Base-by-base conservation (phyloP, 257 asterid genomes). In the Capsicum chinense region DNA sequence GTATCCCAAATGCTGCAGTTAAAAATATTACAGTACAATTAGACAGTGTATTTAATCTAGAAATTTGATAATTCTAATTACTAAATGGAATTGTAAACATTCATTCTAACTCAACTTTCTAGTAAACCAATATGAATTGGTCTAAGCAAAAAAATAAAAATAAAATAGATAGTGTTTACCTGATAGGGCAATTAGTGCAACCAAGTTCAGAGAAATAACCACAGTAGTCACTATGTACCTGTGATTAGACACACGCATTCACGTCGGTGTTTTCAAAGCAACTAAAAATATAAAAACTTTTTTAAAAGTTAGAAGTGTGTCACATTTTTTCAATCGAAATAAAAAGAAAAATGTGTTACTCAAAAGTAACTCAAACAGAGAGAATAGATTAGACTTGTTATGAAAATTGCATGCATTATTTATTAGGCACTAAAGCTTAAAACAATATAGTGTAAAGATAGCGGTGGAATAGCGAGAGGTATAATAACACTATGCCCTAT, bases 201-300 rank as follows among this genome's bases (percentile, higher is more conserved):
- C 88, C 87, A 95, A 84, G 4, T 90, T 91, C 60, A 93, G 42
- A 2, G 98, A 93, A 85, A 94, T 63, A 2, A 81, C 70, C 63
- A 84, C 88, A 0, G 90, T 86, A 56, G 95, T 92, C 15, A 92
- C 71, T 37, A 90, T 86, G 56, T 92, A 92, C 81, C 81, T 76
- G 48, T 68, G 10, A 39, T 7, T 39, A 39, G 54, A 67, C 35
- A 13, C 74, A 67, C 2, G 1, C 33, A 64, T 64, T 56, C 56
- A 50, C 4, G 56, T 50, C 6, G 6, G 7, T 44, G 48, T 4
- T 44, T 44, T 50, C 10, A 50, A 9, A 13, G 9, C 10, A 50
- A 58, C 16, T 1, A 58, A 1, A 58, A 58, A 10, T 16, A 58
- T 16, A 16, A 58, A 58, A 16, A 6, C 16, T 14, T 5, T 57